A percentile compares a stretch with the other conserved stretches of the same genome.
Conservation (phyloP, 2,329 filamentous ascomycete genomes). For the Nothopassalora personata region DNA sequence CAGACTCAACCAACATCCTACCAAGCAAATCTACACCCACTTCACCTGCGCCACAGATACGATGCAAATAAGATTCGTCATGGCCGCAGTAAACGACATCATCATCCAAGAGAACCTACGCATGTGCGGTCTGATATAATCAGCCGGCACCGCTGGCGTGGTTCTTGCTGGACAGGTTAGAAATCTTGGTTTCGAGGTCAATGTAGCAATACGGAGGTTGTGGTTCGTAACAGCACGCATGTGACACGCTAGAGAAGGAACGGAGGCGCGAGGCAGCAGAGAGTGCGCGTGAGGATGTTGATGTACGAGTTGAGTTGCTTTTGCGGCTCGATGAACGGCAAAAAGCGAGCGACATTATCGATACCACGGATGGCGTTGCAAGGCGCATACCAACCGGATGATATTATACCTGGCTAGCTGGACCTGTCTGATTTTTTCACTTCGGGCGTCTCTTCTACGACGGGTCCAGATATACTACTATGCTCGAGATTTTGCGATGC, state of each 20-base stretch:
- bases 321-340: background rate
- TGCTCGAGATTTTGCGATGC: background rate
- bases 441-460: background rate
- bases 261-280: background rate
- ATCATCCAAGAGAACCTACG: slow-evolving; percentile 99
- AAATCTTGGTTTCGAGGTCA: slow-evolving; percentile 3
- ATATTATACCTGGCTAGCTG: slow-evolving; percentile 2
- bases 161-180: background rate
- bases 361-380: slow-evolving; percentile 10
- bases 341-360: slow-evolving; percentile 6
- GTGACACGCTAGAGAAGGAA: slow-evolving; percentile 1
- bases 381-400: background rate
- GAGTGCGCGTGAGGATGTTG: background rate
- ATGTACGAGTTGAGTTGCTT: background rate
- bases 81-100: slow-evolving; percentile 99
- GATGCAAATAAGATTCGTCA: slow-evolving; percentile 98
- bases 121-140: slow-evolving; percentile 89
- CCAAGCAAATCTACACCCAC: slow-evolving; percentile 99
- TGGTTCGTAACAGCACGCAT: slow-evolving; percentile 9
- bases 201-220: slow-evolving; percentile 8
- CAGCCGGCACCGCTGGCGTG: slow-evolving; percentile 2
- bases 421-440: background rate
- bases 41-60: slow-evolving; percentile 99
- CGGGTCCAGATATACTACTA: slow-evolving; percentile 2
- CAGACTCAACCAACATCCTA: slow-evolving; percentile 90